Evolutionary conservation across 768 basidiomycete genomes (phyloP).

Genomic region (Thelephora ganbajun): DNA sequence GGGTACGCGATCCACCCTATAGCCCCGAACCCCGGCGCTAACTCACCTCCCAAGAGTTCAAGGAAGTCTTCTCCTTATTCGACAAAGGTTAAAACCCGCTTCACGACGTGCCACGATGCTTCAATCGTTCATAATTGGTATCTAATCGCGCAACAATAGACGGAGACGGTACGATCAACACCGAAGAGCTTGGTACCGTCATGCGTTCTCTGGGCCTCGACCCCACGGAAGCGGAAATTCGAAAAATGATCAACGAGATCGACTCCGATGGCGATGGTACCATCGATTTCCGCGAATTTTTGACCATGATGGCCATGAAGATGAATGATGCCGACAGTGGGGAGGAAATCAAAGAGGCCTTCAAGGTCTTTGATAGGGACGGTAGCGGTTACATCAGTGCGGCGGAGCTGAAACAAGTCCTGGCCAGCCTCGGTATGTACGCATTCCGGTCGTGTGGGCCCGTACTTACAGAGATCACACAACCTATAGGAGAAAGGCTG

Average conservation of each 20-base stretch:
- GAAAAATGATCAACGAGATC: conserved; percentile 94
- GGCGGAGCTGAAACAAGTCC: conserved; percentile 79
- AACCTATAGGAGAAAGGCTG: conserved; percentile 64
- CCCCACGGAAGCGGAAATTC: conserved; percentile 81
- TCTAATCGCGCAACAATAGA: conserved; percentile 28
- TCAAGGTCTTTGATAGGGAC: conserved; percentile 96
- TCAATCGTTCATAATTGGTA: neutral
- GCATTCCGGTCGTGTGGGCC: neutral
- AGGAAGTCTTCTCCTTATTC: conserved; percentile 97
- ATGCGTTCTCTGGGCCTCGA: conserved; percentile 91
- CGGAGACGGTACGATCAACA: conserved; percentile 88
- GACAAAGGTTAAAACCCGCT: conserved; percentile 63
- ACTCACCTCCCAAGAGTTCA: conserved; percentile 61
- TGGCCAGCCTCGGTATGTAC: conserved; percentile 71
- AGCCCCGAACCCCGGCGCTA: neutral
- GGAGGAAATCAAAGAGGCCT: conserved; percentile 93
- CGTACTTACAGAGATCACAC: conserved; percentile 1
- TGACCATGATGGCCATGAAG: conserved; percentile 76
- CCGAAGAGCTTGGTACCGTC: conserved; percentile 80
- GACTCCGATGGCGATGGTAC: conserved; percentile 81
- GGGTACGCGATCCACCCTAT: conserved; percentile 32
- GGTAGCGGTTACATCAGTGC: conserved; percentile 83
- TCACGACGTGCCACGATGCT: neutral
- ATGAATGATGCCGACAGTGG: conserved; percentile 88
- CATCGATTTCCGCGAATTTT: conserved; percentile 72